These are phyloP conservation scores for Moricandia arvensis DNA, from an alignment of 345 rosid species.

Conservation along the genomic window DNA sequence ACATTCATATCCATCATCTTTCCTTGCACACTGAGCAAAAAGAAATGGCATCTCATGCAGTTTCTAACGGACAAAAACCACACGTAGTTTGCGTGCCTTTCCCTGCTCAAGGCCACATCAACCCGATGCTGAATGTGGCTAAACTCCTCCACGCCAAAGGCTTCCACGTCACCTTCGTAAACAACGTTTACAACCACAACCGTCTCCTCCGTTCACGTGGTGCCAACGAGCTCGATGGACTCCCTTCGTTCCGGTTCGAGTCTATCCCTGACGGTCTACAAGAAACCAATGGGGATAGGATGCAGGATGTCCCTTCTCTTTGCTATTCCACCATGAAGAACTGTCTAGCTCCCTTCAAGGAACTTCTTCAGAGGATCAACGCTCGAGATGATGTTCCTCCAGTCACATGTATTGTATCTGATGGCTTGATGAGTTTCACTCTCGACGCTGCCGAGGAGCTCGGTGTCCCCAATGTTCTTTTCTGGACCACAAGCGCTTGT, in stretches of 20 bases:
- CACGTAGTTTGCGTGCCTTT: not conserved
- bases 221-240: not conserved
- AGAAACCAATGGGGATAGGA: not conserved
- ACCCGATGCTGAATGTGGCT: not conserved
- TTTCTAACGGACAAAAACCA: not conserved
- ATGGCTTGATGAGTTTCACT: constrained; percentile 18
- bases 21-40: not conserved
- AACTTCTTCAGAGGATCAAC: not conserved
- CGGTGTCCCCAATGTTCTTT: not conserved
- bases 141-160: not conserved
- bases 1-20: not conserved
- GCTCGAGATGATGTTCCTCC: constrained; percentile 11
- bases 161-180: constrained; percentile 3
- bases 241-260: constrained; percentile 18
- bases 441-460: constrained; percentile 6
- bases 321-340: constrained; percentile 16
- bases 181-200: not conserved
- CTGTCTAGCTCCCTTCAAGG: constrained; percentile 28
- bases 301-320: constrained; percentile 3
- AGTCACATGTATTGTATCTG: constrained; percentile 1
- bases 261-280: constrained; percentile 30
- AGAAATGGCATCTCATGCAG: not conserved
- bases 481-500: constrained; percentile 9
- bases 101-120: constrained; percentile 1
- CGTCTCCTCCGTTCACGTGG: constrained; percentile 18